Evolutionary conservation across 805 yeast genomes (phyloP), one percentile per base, ranked within the genome.

Genomic region (Komagataella pseudopastoris): DNA sequence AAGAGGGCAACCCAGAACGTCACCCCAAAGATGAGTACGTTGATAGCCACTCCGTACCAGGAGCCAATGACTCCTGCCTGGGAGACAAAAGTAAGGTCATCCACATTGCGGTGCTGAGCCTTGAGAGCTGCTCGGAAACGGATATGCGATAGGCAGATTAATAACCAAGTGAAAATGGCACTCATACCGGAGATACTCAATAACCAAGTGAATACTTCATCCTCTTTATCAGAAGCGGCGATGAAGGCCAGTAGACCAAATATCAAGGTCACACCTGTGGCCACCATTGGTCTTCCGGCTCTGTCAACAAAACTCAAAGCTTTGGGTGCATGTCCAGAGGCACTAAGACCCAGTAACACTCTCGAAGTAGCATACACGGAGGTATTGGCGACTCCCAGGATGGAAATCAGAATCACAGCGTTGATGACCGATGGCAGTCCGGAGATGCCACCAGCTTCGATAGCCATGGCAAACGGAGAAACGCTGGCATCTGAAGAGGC

Each of bases 1-100:
- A 73, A 86, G 45, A 85, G 68, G 6, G 93, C 90, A 53, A 83
- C 74, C 88, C 91, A 88, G 72, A 88, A 85, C 67, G 85, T 90
- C 36, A 89, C 87, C 51, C 77, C 69, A 54, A 88, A 70, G 55
- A 87, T 81, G 51, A 83, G 64, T 30, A 75, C 45, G 62, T 81
- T 81, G 60, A 88, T 66, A 22, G 66, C 53, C 17, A 77, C 60
- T 51, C 93, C 95, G 63, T 76, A 76, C 54, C 62, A 63, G 1
- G 95, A 82, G 49, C 95, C 95, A 57, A 63, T 67, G 39, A 81
- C 65, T 58, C 96, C 96, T 44, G 76, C 70, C 53, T 81, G 83
- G 3, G 95, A 76, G 48, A 70, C 72, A 67, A 78, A 88, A 0
- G 83, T 73, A 50, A 87, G 69, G 64, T 87, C 93, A 52, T 77